Base-by-base conservation (phyloP, 1,284 basidiomycete genomes). In the Termitomyces sp. region DNA sequence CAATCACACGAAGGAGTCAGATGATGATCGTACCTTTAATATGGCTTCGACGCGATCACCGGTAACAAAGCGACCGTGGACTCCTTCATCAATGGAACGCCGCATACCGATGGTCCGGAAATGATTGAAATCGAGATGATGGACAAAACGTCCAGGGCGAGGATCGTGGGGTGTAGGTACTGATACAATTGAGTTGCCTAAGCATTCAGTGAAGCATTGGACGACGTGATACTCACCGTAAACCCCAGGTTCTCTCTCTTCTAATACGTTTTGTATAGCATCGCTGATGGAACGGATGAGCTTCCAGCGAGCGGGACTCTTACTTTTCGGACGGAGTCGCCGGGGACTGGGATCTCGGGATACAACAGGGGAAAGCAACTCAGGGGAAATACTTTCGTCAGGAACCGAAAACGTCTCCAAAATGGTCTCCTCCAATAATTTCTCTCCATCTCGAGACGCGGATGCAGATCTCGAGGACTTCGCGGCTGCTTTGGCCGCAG, bases 61-160 rank as follows among this genome's bases (percentile, higher is more conserved):
- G 0, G 96, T 99, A 26, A 98, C 95, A 64, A 96, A 99, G 13
- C 95, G 88, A 57, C 86, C 86, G 55, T 85, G 86, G 28, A 92
- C 83, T 49, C 93, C 91, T 68, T 97, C 92, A 33, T 91, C 92
- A 16, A 97, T 84, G 0, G 90, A 93, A 18, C 96, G 84, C 47
- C 93, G 81, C 83, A 97, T 91, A 0, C 95, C 95, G 56, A 96
- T 93, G 18, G 94, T 95, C 31, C 93, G 84, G 72, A 96, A 97
- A 65, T 93, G 89, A 62, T 92, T 93, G 65, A 97, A 97, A 64
- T 92, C 89, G 14, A 94, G 73, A 64, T 90, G 86, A 35, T 79
- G 83, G 30, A 92, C 81, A 63, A 85, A 84, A 18, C 86, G 81
- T 38, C 90, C 89, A 1, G 88, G 88, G 41, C 83, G 79, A 19